Evolutionary conservation across 495 filamentous ascomycete genomes (phyloP).

Genomic region (Neurospora sp.): DNA sequence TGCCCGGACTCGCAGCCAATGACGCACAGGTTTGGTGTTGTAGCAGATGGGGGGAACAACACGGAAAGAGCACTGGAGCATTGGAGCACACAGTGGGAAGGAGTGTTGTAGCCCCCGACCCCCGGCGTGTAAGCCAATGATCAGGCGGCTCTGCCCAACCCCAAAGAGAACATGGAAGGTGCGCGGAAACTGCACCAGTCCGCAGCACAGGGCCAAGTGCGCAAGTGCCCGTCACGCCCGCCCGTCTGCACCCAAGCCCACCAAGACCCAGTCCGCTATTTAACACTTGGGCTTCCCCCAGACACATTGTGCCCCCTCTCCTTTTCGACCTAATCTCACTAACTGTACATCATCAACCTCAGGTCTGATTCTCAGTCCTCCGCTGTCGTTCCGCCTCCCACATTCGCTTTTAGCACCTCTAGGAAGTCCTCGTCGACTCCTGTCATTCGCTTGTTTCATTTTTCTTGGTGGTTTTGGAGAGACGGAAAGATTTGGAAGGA

Average conservation of each 20-base stretch:
- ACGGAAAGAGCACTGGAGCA: neutral
- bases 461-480: constrained; percentile 33
- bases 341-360: constrained; percentile 19
- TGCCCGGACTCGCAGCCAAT: neutral
- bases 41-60: neutral
- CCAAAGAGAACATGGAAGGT: neutral
- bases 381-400: constrained; percentile 33
- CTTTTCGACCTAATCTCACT: constrained; percentile 14
- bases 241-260: neutral
- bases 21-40: neutral
- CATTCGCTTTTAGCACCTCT: constrained; percentile 38
- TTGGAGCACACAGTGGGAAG: neutral
- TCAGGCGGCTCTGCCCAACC: neutral
- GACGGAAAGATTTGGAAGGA: constrained; percentile 13
- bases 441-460: constrained; percentile 49
- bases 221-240: neutral
- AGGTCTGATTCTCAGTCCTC: constrained; percentile 20
- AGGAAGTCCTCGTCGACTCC: constrained; percentile 57
- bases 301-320: constrained; percentile 16
- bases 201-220: neutral
- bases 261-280: constrained; percentile 14
- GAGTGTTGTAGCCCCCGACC: neutral
- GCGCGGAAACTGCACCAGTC: neutral
- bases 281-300: constrained; percentile 26
- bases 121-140: neutral